Base-by-base conservation (phyloP, 164 flowering plant genomes). In the Tinospora cordifolia region DNA sequence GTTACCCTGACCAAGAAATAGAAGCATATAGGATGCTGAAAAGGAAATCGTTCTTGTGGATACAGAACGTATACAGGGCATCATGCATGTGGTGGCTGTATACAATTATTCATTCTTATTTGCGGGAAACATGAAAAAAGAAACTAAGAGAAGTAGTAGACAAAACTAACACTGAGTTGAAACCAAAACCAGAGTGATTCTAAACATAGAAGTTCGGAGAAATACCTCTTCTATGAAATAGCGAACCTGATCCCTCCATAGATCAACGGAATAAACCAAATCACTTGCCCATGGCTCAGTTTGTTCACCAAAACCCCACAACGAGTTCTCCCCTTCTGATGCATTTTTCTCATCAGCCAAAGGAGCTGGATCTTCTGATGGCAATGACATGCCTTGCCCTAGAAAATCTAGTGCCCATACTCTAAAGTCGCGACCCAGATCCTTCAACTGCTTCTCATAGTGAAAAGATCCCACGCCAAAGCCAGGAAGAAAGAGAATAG, bases 391-490 rank as follows among this genome's bases (percentile, higher is more conserved):
- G 69, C 98, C 96, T 75, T 91, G 98, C 49, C 98, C 98, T 3
- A 94, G 87, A 78, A 90, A 94, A 87, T 94, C 98, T 41, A 94
- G 62, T 7, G 96, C 96, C 90, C 92, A 94, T 9, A 85, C 96
- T 78, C 97, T 86, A 75, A 65, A 84, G 65, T 94, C 93, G 70
- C 87, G 88, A 21, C 98, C 98, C 46, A 94, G 78, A 85, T 90
- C 98, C 82, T 85, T 91, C 67, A 94, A 73, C 78, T 94, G 98
- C 77, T 94, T 94, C 82, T 91, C 93, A 74, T 87, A 93, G 75
- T 93, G 98, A 74, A 93, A 93, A 19, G 95, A 86, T 49, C 98
- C 98, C 62, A 90, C 97, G 27, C 98, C 97, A 79, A 93, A 93
- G 57, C 98, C 98, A 66, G 98, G 98, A 72, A 93, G 95, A 74